These are phyloP conservation scores for Dactylellina drechsleri DNA, from an alignment of 2,329 filamentous ascomycete genomes.

Conservation along the genomic window DNA sequence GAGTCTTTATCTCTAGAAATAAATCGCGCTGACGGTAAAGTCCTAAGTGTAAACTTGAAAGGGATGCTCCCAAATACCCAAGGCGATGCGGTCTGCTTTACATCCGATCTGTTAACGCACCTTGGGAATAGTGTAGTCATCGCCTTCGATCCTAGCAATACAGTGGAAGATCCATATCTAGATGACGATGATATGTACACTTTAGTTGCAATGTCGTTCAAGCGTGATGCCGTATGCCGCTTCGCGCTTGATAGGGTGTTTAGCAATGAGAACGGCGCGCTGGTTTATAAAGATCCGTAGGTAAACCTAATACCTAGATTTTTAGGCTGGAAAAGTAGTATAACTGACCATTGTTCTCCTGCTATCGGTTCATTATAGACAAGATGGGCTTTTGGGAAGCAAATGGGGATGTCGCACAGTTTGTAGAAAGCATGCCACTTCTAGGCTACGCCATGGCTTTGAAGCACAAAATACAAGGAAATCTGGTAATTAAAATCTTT, in stretches of 20 bases:
- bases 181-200: slow-evolving; percentile 7
- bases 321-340: too few relatives aligned
- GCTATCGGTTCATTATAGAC: not conserved
- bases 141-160: not conserved
- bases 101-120: not conserved
- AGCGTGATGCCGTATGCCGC: not conserved
- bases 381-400: slow-evolving; percentile 2
- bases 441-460: not conserved
- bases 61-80: not conserved
- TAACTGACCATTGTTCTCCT: not conserved
- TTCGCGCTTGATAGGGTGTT: not conserved
- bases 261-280: not conserved
- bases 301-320: not conserved
- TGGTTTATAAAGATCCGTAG: not conserved
- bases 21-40: not conserved
- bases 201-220: not conserved
- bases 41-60: not conserved
- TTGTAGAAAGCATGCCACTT: not conserved
- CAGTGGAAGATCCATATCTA: not conserved
- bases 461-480: not conserved
- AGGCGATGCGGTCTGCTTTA: not conserved
- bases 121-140: not conserved
- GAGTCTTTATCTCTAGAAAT: not conserved
- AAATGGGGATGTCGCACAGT: not conserved
- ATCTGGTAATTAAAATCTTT: not conserved